Evolutionary conservation across 2,329 filamentous ascomycete species (phyloP), one percentile per base, ranked within the genome.

Genomic region (Trichoderma polysporum): DNA sequence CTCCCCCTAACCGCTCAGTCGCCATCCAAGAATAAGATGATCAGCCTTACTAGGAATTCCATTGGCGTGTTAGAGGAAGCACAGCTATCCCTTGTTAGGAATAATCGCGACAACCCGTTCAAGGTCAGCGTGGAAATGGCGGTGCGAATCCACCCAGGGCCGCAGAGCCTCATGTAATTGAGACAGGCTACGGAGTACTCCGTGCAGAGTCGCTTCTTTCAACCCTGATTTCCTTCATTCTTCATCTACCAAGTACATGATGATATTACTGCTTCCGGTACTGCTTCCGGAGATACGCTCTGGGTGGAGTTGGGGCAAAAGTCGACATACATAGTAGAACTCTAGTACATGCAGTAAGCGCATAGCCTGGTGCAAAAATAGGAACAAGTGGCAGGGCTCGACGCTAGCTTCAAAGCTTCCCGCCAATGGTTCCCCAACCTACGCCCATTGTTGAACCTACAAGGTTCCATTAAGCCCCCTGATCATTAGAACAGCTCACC

Each of bases 281-380:
- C n/a, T n/a, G n/a, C n/a, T n/a, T n/a, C n/a, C n/a, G n/a, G n/a
- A n/a, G n/a, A n/a, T n/a, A n/a, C n/a, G n/a, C n/a, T n/a, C n/a
- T n/a, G n/a, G n/a, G n/a, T n/a, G n/a, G n/a, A n/a, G n/a, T n/a
- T n/a, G n/a, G n/a, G n/a, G n/a, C n/a, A n/a, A n/a, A n/a, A n/a
- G n/a, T n/a, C n/a, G n/a, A n/a, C n/a, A n/a, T n/a, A 31, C 25
- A 19, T 41, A 15, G 35, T 53, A 45, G 59, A 52, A 19, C 33
- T n/a, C 22, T 53, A 50, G 47, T n/a, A n/a, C 49, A 41, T 63
- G 60, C 25, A 6, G 49, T 53, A 45, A 63, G 59, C 22, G 45
- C 60, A 54, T 63, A 63, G 60, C 49, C 49, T 45, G 60, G n/a
- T 31, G 35, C 47, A 63, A 63, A 63, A 63, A 63, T 53, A 63